Conservation (phyloP, 768 basidiomycete species). For the Amanita jacksonii region DNA sequence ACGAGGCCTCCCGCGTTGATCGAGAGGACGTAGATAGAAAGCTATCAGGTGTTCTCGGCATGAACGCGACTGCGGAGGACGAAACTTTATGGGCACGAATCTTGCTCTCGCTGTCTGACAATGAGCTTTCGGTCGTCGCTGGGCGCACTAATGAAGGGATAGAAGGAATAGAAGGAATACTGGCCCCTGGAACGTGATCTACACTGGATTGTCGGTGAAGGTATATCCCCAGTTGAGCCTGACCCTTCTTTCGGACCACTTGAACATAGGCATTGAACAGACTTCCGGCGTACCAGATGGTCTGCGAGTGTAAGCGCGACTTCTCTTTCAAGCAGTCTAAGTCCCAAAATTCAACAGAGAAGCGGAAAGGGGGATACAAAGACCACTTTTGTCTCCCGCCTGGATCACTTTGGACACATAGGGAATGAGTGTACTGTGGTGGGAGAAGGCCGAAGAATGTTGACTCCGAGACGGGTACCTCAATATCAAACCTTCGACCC, state of each 20-base stretch:
- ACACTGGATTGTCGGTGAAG: slow-evolving; percentile 78
- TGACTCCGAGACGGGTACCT: slow-evolving; percentile 30
- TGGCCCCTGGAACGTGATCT: slow-evolving; percentile 70
- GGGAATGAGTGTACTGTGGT: slow-evolving; percentile 29
- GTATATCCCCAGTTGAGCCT: slow-evolving; percentile 76
- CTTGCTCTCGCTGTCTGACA: neutral
- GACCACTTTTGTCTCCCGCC: slow-evolving; percentile 50
- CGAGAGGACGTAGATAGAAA: slow-evolving; percentile 16
- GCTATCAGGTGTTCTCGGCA: slow-evolving; percentile 11
- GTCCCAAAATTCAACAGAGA: slow-evolving; percentile 88
- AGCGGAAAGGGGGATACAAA: slow-evolving; percentile 71
- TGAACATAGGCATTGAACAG: slow-evolving; percentile 88
- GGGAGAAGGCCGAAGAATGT: slow-evolving; percentile 58
- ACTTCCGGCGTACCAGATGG: slow-evolving; percentile 85
- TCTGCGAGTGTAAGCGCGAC: slow-evolving; percentile 71
- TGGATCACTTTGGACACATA: slow-evolving; percentile 32
- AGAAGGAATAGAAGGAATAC: slow-evolving; percentile 45
- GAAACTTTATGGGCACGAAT: slow-evolving; percentile 4
- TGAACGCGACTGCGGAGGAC: slow-evolving; percentile 9
- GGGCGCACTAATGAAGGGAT: slow-evolving; percentile 10
- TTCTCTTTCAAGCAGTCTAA: slow-evolving; percentile 78
- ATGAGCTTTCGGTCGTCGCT: neutral
- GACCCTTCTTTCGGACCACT: slow-evolving; percentile 71
- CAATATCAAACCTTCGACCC: neutral
- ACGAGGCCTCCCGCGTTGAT: slow-evolving; percentile 2